Conservation (phyloP, 352 stramenopile species). For the Globisporangium canariense region DNA sequence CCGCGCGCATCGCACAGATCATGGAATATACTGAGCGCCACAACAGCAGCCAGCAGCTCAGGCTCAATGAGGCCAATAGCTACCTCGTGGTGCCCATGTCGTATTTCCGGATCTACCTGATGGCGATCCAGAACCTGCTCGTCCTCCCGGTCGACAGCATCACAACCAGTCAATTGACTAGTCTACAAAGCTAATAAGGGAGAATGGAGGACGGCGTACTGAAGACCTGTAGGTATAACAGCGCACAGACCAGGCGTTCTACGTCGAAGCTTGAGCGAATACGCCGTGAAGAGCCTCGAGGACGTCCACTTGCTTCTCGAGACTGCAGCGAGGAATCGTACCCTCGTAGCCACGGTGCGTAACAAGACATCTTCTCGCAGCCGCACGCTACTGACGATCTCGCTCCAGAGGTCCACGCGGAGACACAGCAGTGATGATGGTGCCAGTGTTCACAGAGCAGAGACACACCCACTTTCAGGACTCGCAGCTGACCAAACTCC, state of each 20-base stretch:
- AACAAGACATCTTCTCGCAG: constrained; percentile 75
- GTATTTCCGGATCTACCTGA: constrained; percentile 79
- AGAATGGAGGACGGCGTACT: not conserved
- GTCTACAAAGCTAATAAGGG: not conserved
- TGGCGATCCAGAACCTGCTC: constrained; percentile 63
- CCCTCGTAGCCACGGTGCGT: constrained; percentile 49
- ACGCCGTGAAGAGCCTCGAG: constrained; percentile 40
- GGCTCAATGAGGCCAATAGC: not conserved
- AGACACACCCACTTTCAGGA: constrained; percentile 65
- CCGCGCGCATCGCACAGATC: constrained; percentile 60
- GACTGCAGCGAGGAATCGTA: constrained; percentile 42
- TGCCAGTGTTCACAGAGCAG: constrained; percentile 5
- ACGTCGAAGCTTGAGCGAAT: constrained; percentile 54
- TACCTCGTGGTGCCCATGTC: constrained; percentile 37
- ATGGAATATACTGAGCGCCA: constrained; percentile 27
- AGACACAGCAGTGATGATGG: not conserved
- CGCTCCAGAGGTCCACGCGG: constrained; percentile 21
- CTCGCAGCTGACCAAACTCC: constrained; percentile 68
- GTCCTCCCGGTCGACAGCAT: constrained; percentile 19
- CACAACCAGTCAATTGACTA: no score
- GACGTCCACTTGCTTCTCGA: constrained; percentile 49
- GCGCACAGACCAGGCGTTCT: constrained; percentile 43
- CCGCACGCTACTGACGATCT: constrained; percentile 66
- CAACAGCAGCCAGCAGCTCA: constrained; percentile 14
- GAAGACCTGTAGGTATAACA: constrained; percentile 50